Percentiles rank a stretch among this genome's conserved stretches.
Conservation (phyloP, 1,139 yeast species). For the Pneumocystis murina region DNA sequence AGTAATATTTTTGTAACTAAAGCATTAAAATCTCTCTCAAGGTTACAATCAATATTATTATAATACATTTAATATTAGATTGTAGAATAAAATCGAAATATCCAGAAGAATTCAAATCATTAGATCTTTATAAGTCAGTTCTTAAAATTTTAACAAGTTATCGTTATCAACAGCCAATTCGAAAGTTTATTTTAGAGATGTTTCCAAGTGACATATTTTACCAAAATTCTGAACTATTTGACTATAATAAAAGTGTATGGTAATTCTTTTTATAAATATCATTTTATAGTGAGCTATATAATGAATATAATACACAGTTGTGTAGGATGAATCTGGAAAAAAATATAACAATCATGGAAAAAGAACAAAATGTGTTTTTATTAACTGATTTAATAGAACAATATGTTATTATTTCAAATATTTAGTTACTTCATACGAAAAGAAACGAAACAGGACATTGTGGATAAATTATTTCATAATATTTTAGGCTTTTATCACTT, state of each 20-base stretch:
- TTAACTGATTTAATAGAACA: neutral
- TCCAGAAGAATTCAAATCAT: slow-evolving; percentile 42
- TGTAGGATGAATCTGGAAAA: neutral
- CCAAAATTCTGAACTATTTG: neutral
- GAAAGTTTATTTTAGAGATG: slow-evolving; percentile 56
- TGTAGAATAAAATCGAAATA: slow-evolving; percentile 38
- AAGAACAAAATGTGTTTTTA: neutral
- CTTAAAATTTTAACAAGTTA: slow-evolving; percentile 51
- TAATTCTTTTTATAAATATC: neutral
- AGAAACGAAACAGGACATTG: neutral
- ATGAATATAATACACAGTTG: neutral
- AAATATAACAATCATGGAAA: neutral
- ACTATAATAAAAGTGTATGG: neutral
- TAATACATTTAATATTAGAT: neutral
- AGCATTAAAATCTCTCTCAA: slow-evolving; percentile 44
- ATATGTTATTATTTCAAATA: neutral
- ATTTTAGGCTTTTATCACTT: neutral
- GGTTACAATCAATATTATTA: neutral
- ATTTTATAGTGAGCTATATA: neutral
- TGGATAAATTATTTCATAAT: neutral
- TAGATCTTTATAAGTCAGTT: slow-evolving; percentile 44
- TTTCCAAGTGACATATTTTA: slow-evolving; percentile 22
- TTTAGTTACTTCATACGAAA: neutral
- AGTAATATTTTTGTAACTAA: slow-evolving; percentile 48
- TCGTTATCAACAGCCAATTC: slow-evolving; percentile 45